Percentiles rank a stretch among this genome's conserved stretches.
These are phyloP conservation scores for Venturia asperata DNA, from an alignment of 2,329 filamentous ascomycete species.

Conservation along the genomic window DNA sequence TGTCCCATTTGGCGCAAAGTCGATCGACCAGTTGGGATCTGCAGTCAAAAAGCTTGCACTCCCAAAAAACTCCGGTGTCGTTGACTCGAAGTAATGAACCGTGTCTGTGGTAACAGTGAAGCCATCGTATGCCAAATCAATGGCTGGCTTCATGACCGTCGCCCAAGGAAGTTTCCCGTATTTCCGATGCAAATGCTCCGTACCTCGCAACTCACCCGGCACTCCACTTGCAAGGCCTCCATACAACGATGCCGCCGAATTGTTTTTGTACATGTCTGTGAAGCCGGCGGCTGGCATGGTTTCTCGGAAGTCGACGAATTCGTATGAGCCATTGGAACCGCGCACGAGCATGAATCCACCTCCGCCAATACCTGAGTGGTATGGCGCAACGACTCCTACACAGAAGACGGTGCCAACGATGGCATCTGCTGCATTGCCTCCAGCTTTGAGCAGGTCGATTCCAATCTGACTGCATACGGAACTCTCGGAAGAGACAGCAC, in stretches of 20 bases:
- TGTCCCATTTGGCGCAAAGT: conserved; percentile 80
- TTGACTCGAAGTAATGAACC: conserved; percentile 61
- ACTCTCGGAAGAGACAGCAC: conserved; percentile 43
- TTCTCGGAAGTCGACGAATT: conserved; percentile 86
- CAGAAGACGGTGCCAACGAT: conserved; percentile 43
- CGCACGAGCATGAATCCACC: conserved; percentile 86
- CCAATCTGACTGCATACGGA: conserved; percentile 41
- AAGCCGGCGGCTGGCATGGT: conserved; percentile 74
- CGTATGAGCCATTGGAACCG: conserved; percentile 66
- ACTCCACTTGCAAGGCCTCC: conserved; percentile 63
- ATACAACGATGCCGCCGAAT: conserved; percentile 57
- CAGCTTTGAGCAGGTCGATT: conserved; percentile 36
- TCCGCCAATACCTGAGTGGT: conserved; percentile 60
- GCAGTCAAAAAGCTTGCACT: conserved; percentile 77
- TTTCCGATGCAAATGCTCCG: conserved; percentile 68
- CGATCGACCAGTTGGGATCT: conserved; percentile 73
- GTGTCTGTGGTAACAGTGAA: conserved; percentile 69
- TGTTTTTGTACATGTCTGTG: conserved; percentile 76
- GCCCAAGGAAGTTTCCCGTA: conserved; percentile 55
- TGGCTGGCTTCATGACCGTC: conserved; percentile 64
- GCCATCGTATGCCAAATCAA: conserved; percentile 64
- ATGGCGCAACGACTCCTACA: conserved; percentile 30
- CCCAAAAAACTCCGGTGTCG: conserved; percentile 28
- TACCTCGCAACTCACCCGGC: conserved; percentile 68
- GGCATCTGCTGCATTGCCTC: conserved; percentile 47